These are phyloP conservation scores for Xerocomellus dryophilus DNA, from an alignment of 768 basidiomycete species.

Conservation along the genomic window DNA sequence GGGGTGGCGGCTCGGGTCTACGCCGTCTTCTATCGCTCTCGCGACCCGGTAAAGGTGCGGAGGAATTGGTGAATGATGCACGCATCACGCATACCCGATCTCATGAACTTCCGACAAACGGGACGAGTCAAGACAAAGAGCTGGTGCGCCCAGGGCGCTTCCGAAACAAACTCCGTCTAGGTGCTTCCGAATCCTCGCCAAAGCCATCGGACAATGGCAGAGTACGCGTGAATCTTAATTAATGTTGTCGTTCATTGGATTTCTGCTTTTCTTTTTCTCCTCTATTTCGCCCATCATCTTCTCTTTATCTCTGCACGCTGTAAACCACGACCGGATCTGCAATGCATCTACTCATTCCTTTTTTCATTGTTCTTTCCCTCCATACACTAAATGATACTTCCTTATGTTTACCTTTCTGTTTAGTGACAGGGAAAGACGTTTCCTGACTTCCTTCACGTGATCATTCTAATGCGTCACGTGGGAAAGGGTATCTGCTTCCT, in stretches of 20 bases:
- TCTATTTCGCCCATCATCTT: neutral
- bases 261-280: neutral
- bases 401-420: neutral
- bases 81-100: conserved; percentile 25
- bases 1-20: conserved; percentile 30
- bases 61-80: conserved; percentile 26
- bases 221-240: conserved; percentile 37
- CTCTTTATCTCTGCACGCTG: conserved; percentile 25
- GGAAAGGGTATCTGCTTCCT: conserved; percentile 5
- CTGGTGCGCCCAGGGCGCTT: conserved; percentile 26
- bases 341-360: conserved; percentile 22
- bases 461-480: conserved; percentile 23
- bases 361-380: neutral
- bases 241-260: conserved; percentile 22
- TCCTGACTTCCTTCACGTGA: conserved; percentile 20
- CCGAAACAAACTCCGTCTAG: conserved; percentile 30
- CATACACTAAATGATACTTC: conserved; percentile 8
- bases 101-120: conserved; percentile 25
- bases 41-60: conserved; percentile 30
- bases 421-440: conserved; percentile 4
- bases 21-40: conserved; percentile 34
- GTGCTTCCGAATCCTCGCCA: conserved; percentile 26
- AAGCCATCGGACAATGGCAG: conserved; percentile 34
- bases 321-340: conserved; percentile 23
- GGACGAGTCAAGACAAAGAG: conserved; percentile 21